Percentiles rank a stretch among this genome's conserved stretches.
Conservation (phyloP, 2,329 filamentous ascomycete genomes). For the Blastomyces emzantsi region DNA sequence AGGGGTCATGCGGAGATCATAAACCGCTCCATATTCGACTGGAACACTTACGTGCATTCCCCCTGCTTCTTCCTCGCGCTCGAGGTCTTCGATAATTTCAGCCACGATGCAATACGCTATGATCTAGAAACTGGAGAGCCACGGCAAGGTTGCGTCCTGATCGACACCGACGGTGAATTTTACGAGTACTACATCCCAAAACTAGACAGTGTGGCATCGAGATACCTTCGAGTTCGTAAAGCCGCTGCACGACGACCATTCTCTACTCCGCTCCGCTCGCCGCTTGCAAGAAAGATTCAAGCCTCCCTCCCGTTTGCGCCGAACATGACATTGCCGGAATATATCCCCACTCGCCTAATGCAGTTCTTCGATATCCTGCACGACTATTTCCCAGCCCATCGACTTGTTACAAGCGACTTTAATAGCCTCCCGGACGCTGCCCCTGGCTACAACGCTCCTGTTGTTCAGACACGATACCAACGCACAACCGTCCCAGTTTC, state of each 20-base stretch:
- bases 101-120: slow-evolving; percentile 90
- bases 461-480: slow-evolving; percentile 91
- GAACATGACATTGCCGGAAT: slow-evolving; percentile 77
- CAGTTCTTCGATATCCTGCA: slow-evolving; percentile 92
- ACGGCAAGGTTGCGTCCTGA: slow-evolving; percentile 78
- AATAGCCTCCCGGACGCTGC: slow-evolving; percentile 74
- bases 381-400: slow-evolving; percentile 80
- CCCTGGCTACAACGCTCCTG: slow-evolving; percentile 78
- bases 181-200: slow-evolving; percentile 82
- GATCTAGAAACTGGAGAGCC: slow-evolving; percentile 70
- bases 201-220: slow-evolving; percentile 71
- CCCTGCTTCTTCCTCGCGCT: slow-evolving; percentile 97
- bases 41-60: slow-evolving; percentile 75
- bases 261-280: slow-evolving; percentile 37
- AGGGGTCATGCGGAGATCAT: slow-evolving; percentile 83
- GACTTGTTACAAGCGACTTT: slow-evolving; percentile 85
- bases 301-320: slow-evolving; percentile 59
- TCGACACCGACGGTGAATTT: slow-evolving; percentile 79
- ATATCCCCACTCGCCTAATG: slow-evolving; percentile 89
- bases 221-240: slow-evolving; percentile 77
- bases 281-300: slow-evolving; percentile 52
- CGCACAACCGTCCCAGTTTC: slow-evolving; percentile 78
- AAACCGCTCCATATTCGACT: slow-evolving; percentile 92
- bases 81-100: slow-evolving; percentile 98
- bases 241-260: slow-evolving; percentile 50